A percentile compares a stretch with the other conserved stretches of the same genome.
Conservation (phyloP, 176 grass and related monocot genomes). For the Cenchrus purpureus region DNA sequence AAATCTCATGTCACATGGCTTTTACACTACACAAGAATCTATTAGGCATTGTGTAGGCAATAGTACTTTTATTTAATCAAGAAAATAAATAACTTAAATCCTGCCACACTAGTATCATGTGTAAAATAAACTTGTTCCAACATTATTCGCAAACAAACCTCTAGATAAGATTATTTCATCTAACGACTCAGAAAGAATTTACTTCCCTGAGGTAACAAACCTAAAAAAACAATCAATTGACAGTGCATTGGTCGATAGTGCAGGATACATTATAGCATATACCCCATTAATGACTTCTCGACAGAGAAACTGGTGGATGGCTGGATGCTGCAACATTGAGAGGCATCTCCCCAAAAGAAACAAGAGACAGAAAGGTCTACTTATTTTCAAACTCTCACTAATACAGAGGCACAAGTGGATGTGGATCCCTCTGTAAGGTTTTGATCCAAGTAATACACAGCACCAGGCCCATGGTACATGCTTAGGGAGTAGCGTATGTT, state of each 20-base stretch:
- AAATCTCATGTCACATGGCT: neutral
- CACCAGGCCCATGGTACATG: neutral
- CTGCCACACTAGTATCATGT: constrained; percentile 2
- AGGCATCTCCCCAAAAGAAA: neutral
- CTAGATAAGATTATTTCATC: constrained; percentile 13
- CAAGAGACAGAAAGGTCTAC: constrained; percentile 3
- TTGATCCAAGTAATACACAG: neutral
- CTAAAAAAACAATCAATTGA: constrained; percentile 23
- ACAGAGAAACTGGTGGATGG: neutral
- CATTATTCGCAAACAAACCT: constrained; percentile 16
- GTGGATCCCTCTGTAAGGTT: neutral
- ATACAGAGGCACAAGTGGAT: no score
- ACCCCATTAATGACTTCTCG: neutral
- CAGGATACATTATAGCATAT: neutral
- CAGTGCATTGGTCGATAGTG: neutral
- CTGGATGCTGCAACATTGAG: neutral
- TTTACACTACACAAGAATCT: neutral
- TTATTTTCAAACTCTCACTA: neutral
- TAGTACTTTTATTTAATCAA: neutral
- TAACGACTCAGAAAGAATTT: neutral
- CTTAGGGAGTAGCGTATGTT: neutral
- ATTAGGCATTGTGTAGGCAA: neutral
- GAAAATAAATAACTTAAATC: constrained; percentile 5
- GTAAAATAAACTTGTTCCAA: neutral
- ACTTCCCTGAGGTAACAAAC: neutral